These are phyloP conservation scores for Pestalotiopsis sp. DNA, from an alignment of 2,329 filamentous ascomycete genomes.

Conservation along the genomic window DNA sequence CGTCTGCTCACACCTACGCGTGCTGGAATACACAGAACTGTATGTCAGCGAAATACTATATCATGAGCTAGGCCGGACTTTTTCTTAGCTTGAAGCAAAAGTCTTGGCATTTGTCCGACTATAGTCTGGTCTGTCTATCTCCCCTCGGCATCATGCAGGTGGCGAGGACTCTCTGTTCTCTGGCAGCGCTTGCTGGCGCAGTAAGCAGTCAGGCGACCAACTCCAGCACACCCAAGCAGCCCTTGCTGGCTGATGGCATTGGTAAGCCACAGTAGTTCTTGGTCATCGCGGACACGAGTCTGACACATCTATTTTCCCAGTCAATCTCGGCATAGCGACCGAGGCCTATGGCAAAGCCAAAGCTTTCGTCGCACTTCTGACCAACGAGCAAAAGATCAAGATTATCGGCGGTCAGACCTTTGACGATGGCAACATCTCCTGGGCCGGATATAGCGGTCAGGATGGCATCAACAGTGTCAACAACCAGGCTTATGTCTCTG, in stretches of 20 bases:
- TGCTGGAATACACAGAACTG: neutral
- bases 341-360: conserved; percentile 5
- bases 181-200: neutral
- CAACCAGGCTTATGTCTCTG: conserved; percentile 22
- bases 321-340: conserved; percentile 10
- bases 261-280: neutral
- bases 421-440: neutral
- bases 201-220: neutral
- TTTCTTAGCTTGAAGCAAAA: neutral
- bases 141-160: neutral
- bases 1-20: neutral
- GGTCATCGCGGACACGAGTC: neutral
- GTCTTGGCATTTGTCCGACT: neutral
- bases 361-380: conserved; percentile 10
- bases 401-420: neutral
- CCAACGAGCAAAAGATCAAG: conserved; percentile 6
- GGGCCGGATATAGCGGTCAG: neutral
- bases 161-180: neutral
- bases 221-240: neutral
- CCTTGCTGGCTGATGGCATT: neutral
- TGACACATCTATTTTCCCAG: neutral
- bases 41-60: neutral
- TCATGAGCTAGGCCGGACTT: neutral
- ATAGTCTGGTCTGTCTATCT: neutral
- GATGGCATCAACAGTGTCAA: conserved; percentile 20